Evolutionary conservation across 179 eudicot genomes (phyloP), one percentile per base, ranked within the genome.

Genomic region (Beta lomatogona): DNA sequence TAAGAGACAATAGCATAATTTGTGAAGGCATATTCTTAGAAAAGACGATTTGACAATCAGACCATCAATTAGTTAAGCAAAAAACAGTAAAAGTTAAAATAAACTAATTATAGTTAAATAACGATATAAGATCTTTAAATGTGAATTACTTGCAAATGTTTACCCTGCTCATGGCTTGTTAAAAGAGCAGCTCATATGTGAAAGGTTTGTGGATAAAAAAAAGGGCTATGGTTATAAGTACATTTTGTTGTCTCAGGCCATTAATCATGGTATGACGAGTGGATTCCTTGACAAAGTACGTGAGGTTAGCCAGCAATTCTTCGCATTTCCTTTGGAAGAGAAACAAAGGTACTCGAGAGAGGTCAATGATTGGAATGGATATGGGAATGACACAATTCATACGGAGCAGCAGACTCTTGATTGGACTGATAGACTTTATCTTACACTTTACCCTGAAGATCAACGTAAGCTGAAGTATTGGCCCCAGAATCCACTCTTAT

Each of bases 321-420:
- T 73, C 9, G 82, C 81, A 55, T 75, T 86, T 58, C 85, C 90
- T n/a, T 9, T 53, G 7, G 86, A 86, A 10, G 90, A 84, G 86
- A 88, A 88, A 61, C 68, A 19, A 41, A 54, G 16, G 46, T 73
- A 73, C 63, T 73, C 63, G 12, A 73, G 61, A 55, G 63, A 53
- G 46, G 15, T 54, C 21, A 54, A 28, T 73, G 77, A 54, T 48
- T 73, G n/a, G 60, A 60, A 73, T 73, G 79, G 79, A 61, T 76
- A 76, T 76, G 79, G 79, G 19, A 76, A 45, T 76, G 79, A 76
- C 55, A 61, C 54, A 11, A 31, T 44, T 76, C 19, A 59, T 44
- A 19, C 55, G 2, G 79, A 48, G 79, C 16, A 61, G 18, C 79
- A 59, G 36, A 76, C 79, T 8, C 69, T 60, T 41, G 69, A 73